Evolutionary conservation across 169 alveolate genomes (phyloP).

Genomic region (Eimeria necatrix): DNA sequence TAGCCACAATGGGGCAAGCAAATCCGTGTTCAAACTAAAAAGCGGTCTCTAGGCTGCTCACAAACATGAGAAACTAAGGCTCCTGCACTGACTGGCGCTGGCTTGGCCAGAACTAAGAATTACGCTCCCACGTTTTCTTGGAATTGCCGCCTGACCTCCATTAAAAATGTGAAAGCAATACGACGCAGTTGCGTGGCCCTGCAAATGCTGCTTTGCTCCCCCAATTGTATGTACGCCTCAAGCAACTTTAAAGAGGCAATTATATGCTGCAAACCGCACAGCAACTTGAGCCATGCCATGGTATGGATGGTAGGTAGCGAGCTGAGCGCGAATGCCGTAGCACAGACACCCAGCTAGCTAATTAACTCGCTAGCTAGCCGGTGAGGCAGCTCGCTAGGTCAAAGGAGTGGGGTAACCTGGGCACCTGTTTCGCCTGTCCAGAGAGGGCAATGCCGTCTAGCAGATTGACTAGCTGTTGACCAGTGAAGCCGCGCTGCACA

Average conservation of each 20-base stretch:
- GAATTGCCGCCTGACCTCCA: constrained; percentile 52
- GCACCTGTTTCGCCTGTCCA: constrained; percentile 48
- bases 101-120: no score
- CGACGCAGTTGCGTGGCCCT: constrained; percentile 71
- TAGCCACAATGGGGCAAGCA: no score
- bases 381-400: not conserved
- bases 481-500: constrained; percentile 71
- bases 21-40: no score
- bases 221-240: constrained; percentile 58
- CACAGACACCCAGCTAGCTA: not conserved
- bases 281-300: no score
- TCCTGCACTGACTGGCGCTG: no score
- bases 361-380: not conserved
- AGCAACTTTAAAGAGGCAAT: constrained; percentile 14
- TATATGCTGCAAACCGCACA: not conserved
- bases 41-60: no score
- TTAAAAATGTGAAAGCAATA: constrained; percentile 40
- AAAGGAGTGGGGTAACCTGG: not conserved
- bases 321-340: not conserved
- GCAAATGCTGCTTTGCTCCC: constrained; percentile 12
- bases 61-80: no score
- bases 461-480: constrained; percentile 72
- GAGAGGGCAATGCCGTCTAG: constrained; percentile 74
- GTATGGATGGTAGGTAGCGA: no score
- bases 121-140: no score